A percentile compares a stretch with the other conserved stretches of the same genome.
Evolutionary conservation across 257 asterid genomes (phyloP).

Genomic region (Solanum arcanum): DNA sequence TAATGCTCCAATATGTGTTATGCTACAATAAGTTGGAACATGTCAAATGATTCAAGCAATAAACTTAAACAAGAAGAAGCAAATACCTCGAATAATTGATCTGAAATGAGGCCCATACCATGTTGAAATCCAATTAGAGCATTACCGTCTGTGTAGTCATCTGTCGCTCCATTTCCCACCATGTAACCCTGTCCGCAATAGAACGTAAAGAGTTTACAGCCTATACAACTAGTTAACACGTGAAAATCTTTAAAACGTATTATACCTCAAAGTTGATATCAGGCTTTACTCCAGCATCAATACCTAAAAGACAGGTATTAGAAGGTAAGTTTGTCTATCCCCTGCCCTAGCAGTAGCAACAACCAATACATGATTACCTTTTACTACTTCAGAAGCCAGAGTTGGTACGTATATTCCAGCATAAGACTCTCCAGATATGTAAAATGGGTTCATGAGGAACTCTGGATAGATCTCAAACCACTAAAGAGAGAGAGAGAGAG

Average conservation of each 20-base stretch:
- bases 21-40: not conserved
- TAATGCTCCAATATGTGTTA: not conserved
- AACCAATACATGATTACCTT: constrained; percentile 33
- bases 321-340: not conserved
- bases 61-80: not conserved
- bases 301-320: constrained; percentile 29
- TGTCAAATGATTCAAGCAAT: not conserved
- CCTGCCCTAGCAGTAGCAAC: not conserved
- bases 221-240: not conserved
- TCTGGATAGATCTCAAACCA: constrained; percentile 93
- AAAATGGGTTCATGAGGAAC: constrained; percentile 65
- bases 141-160: constrained; percentile 67
- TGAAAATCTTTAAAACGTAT: not conserved
- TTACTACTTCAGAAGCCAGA: constrained; percentile 68
- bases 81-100: constrained; percentile 59
- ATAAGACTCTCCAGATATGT: constrained; percentile 82
- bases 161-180: constrained; percentile 96
- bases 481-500: constrained; percentile 16
- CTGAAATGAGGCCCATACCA: constrained; percentile 96
- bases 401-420: constrained; percentile 97
- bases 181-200: constrained; percentile 72
- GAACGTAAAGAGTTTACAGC: constrained; percentile 8
- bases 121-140: constrained; percentile 83
- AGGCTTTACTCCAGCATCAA: constrained; percentile 62
- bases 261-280: constrained; percentile 71